A percentile compares a stretch with the other conserved stretches of the same genome.
Evolutionary conservation across 2,329 filamentous ascomycete genomes (phyloP).

Genomic region (Sporothrix sp.): DNA sequence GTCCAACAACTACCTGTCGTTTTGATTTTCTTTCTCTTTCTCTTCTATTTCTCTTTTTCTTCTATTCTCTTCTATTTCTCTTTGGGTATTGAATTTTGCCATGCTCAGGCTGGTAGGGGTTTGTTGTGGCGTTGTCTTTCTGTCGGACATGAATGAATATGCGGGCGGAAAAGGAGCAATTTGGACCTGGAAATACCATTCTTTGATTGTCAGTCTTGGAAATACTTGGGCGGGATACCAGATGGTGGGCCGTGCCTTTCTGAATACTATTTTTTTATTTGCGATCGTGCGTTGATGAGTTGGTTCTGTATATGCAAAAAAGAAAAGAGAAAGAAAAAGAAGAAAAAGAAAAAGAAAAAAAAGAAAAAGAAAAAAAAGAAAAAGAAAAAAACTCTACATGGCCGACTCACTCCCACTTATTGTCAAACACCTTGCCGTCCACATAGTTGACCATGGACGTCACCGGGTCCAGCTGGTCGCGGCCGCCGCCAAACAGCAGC

Average conservation of each 20-base stretch:
- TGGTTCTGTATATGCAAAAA: too few species aligned
- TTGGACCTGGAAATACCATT: background rate
- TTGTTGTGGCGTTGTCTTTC: background rate
- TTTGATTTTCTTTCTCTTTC: background rate
- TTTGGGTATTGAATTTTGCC: background rate
- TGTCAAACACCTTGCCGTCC: constrained; percentile 36
- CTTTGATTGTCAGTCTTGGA: too few species aligned
- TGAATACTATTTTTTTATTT: background rate
- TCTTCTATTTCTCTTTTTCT: background rate
- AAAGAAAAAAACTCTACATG: background rate
- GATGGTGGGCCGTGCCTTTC: too few species aligned
- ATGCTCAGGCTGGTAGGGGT: too few species aligned
- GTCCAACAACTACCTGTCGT: constrained; percentile 16
- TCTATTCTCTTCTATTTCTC: background rate
- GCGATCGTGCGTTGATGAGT: background rate
- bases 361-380: background rate
- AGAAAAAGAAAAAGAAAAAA: background rate
- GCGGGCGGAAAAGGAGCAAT: background rate
- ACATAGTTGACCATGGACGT: constrained; percentile 42
- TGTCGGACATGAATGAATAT: background rate
- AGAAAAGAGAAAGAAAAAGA: background rate
- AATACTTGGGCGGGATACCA: too few species aligned
- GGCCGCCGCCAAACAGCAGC: constrained; percentile 38
- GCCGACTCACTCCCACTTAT: constrained; percentile 25
- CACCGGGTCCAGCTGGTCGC: constrained; percentile 35